Conservation (phyloP, 805 yeast genomes). For the Candida argentea region DNA sequence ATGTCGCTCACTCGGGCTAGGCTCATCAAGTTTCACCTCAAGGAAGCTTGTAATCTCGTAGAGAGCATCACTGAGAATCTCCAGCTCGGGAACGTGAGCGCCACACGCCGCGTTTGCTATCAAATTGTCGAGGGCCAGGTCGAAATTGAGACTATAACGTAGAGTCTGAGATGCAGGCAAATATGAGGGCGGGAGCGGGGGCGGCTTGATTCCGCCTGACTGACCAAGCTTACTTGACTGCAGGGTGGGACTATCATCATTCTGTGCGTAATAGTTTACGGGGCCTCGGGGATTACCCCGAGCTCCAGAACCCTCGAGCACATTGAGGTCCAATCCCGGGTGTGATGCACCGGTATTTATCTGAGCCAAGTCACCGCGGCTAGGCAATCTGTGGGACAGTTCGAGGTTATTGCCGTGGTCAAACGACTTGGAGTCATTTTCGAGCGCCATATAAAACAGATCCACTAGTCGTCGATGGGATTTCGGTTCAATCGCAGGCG, state of each 20-base stretch:
- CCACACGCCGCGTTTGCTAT: too few relatives aligned
- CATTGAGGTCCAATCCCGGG: not conserved
- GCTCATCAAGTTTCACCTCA: not conserved
- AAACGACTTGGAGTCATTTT: conserved; percentile 8
- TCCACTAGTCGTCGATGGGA: conserved; percentile 31
- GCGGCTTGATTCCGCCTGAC: not conserved
- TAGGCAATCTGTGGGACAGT: not conserved
- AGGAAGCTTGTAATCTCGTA: not conserved
- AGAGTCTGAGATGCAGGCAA: not conserved
- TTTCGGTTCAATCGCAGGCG: conserved; percentile 13
- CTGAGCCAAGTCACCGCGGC: not conserved
- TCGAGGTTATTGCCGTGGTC: not conserved
- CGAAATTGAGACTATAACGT: not conserved
- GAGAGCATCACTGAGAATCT: not conserved
- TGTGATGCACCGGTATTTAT: not conserved
- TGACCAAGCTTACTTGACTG: not conserved
- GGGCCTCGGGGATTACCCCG: too few relatives aligned
- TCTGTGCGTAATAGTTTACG: too few relatives aligned
- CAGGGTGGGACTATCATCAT: not conserved
- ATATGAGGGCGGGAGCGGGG: not conserved
- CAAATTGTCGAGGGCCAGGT: not conserved
- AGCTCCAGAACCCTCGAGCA: not conserved
- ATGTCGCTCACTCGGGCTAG: not conserved
- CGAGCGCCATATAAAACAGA: conserved; percentile 24
- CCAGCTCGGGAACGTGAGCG: not conserved